These are phyloP conservation scores for Mycena polygramma DNA, from an alignment of 768 basidiomycete genomes.

Conservation along the genomic window DNA sequence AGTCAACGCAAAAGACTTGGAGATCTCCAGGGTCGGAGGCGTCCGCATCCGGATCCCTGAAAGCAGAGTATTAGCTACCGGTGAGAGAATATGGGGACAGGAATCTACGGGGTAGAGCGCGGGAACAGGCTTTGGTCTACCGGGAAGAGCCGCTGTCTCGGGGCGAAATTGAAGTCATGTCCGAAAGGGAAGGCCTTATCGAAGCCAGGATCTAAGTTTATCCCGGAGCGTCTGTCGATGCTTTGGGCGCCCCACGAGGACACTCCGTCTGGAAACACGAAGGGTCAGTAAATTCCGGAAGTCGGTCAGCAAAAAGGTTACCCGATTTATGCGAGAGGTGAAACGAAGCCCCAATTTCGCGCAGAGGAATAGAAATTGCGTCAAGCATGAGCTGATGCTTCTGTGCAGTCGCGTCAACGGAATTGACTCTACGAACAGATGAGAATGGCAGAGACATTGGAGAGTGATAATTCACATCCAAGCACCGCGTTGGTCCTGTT, in stretches of 20 bases:
- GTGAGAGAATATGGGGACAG: background rate
- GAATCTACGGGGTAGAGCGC: conserved; percentile 1
- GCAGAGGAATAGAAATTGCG: conserved; percentile 6
- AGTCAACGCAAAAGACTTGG: conserved; percentile 28
- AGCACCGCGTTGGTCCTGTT: conserved; percentile 11
- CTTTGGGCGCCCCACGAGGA: too few species aligned
- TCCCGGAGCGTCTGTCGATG: too few species aligned
- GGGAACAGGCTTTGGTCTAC: background rate
- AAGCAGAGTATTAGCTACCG: background rate
- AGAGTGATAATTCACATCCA: conserved; percentile 8
- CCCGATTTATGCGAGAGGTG: conserved; percentile 7
- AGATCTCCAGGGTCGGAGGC: background rate
- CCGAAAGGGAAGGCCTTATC: conserved; percentile 7
- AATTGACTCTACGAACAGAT: background rate
- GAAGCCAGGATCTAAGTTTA: background rate
- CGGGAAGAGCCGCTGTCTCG: conserved; percentile 23
- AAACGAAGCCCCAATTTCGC: conserved; percentile 15
- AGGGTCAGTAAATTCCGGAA: too few species aligned
- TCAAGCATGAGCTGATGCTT: conserved; percentile 5
- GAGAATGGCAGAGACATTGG: background rate
- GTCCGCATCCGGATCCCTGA: background rate
- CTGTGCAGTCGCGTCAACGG: too few species aligned
- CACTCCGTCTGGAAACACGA: background rate
- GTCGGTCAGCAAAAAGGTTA: background rate
- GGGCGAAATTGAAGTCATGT: background rate